These are phyloP conservation scores for Lactifluus volemus DNA, from an alignment of 768 basidiomycete species.

Conservation along the genomic window DNA sequence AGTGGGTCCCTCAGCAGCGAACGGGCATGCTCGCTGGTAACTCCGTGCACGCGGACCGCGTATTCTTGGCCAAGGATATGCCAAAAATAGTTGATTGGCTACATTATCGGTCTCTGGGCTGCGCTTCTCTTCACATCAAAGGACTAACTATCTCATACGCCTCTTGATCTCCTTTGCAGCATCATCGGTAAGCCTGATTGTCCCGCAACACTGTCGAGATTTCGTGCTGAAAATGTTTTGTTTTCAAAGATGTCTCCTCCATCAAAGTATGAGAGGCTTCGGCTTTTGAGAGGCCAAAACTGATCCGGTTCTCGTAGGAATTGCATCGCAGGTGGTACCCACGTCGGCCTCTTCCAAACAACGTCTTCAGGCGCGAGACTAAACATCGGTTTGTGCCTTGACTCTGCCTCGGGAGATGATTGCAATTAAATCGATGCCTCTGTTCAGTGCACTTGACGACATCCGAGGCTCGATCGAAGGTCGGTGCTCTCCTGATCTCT, in stretches of 20 bases:
- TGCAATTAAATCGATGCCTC: background rate
- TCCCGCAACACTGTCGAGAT: background rate
- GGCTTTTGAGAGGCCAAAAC: background rate
- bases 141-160: conserved; percentile 5
- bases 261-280: conserved; percentile 45
- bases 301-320: conserved; percentile 40
- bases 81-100: conserved; percentile 70
- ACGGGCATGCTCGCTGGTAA: conserved; percentile 76
- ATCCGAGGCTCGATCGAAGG: conserved; percentile 71
- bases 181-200: conserved; percentile 51
- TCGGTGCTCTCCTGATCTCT: conserved; percentile 22
- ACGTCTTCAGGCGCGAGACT: conserved; percentile 27
- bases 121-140: background rate
- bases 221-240: background rate
- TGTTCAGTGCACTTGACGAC: conserved; percentile 68
- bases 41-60: conserved; percentile 75
- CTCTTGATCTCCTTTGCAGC: conserved; percentile 28
- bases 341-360: conserved; percentile 20
- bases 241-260: conserved; percentile 63
- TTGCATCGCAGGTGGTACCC: conserved; percentile 68
- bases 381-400: conserved; percentile 51
- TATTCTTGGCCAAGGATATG: conserved; percentile 71
- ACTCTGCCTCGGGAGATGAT: background rate
- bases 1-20: conserved; percentile 65
- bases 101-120: conserved; percentile 56